phyloP scores from a whole-genome alignment of 2,329 filamentous ascomycete species.

The Ustulina deusta region DNA sequence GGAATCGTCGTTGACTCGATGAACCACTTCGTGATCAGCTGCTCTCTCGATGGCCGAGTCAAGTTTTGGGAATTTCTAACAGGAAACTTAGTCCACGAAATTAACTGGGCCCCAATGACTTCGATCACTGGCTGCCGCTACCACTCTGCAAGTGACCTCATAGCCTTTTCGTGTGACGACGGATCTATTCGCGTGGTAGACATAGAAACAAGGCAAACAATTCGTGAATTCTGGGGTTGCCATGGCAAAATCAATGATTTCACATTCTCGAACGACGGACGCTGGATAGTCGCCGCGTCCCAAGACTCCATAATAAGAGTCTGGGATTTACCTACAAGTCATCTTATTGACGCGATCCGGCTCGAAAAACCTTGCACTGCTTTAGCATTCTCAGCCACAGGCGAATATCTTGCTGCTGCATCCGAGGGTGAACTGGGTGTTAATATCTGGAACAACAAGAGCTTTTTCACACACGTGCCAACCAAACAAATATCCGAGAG shows the following conservation, averaged over 20 bases:
- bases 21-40: conserved; percentile 87
- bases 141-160: conserved; percentile 83
- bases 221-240: conserved; percentile 92
- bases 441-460: conserved; percentile 96
- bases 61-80: conserved; percentile 99
- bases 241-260: conserved; percentile 80
- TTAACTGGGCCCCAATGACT: conserved; percentile 85
- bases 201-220: conserved; percentile 87
- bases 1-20: conserved; percentile 90
- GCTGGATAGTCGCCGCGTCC: conserved; percentile 92
- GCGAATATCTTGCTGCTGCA: conserved; percentile 93
- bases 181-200: conserved; percentile 89
- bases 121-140: conserved; percentile 82
- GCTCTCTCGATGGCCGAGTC: conserved; percentile 88
- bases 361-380: conserved; percentile 83
- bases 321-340: conserved; percentile 96
- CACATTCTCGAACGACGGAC: conserved; percentile 90
- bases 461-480: conserved; percentile 88
- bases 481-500: conserved; percentile 86
- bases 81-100: conserved; percentile 80
- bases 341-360: conserved; percentile 92
- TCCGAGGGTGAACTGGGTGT: conserved; percentile 86
- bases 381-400: conserved; percentile 87
- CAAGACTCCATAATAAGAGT: conserved; percentile 84
- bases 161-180: conserved; percentile 91